Base-by-base conservation (phyloP, 2,329 filamentous ascomycete species). In the Talaromyces sp. region DNA sequence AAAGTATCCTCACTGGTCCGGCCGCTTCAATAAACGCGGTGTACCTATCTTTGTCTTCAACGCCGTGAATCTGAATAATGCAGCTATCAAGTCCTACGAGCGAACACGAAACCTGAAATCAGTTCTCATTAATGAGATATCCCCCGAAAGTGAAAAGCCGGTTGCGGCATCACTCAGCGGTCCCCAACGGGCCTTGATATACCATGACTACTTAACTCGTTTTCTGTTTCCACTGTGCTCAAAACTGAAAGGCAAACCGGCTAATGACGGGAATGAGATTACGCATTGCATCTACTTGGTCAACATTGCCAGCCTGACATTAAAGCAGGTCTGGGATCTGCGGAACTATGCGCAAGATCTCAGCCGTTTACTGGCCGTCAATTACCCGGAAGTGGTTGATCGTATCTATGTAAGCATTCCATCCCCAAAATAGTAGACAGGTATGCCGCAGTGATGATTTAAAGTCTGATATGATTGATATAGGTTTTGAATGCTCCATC, bases 251-350 rank as follows among this genome's bases (percentile, higher is more conserved):
- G 17, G n/a, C 19, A 31, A n/a, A 31, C 13, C 35, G 56, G n/a
- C n/a, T 3, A 58, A 27, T 1, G 37, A 35, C 9, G 33, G 33
- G 22, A 22, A 22, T 2, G 15, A 39, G 9, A 58, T 11, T 5
- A 41, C 22, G 1, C 27, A 35, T 17, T 39, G 35, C 33, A 43
- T 58, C 4, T 58, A 58, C 35, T 37, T 58, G 19, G 56, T 41
- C 19, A 41, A 58, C 17, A 39, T 58, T 13, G 35, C 35, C 13
- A 41, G 10, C 25, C 0, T 58, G 19, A 11, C 35, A 5, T n/a
- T 58, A 15, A 58, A 58, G n/a, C 56, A 58, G 56, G 56, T 39
- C 1, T 58, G 56, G 56, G 56, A 58, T 58, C 7, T 58, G 7
- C 33, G 35, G 4, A 58, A 58, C 13, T 58, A 58, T 31, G 35